Evolutionary conservation across 257 asterid species (phyloP).

Genomic region (Penstemon davidsonii): DNA sequence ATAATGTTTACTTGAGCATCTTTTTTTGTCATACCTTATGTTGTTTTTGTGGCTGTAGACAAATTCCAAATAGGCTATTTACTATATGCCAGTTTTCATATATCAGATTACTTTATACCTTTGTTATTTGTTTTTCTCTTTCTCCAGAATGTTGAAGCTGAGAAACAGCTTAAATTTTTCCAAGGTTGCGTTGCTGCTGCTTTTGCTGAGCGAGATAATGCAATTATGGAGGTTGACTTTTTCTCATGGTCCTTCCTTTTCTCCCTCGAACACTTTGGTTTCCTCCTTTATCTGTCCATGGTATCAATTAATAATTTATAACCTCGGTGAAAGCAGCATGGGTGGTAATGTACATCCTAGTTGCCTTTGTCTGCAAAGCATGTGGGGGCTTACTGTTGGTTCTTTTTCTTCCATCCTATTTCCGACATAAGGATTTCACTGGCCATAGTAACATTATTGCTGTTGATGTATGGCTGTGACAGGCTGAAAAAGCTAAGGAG

Average conservation of each 20-base stretch:
- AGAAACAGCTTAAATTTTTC: constrained; percentile 91
- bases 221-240: constrained; percentile 81
- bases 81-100: background rate
- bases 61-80: background rate
- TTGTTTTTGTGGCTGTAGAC: background rate
- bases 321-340: constrained; percentile 18
- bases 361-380: constrained; percentile 17
- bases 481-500: constrained; percentile 94
- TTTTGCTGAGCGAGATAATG: constrained; percentile 93
- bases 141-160: constrained; percentile 81
- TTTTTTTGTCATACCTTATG: constrained; percentile 1
- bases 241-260: constrained; percentile 23
- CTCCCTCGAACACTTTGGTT: background rate
- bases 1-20: constrained; percentile 5
- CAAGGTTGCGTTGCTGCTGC: constrained; percentile 96
- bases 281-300: background rate
- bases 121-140: constrained; percentile 27
- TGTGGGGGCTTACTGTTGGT: constrained; percentile 20
- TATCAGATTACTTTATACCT: constrained; percentile 8
- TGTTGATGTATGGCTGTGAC: constrained; percentile 27
- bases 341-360: constrained; percentile 5
- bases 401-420: constrained; percentile 18
- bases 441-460: constrained; percentile 4
- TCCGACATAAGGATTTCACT: background rate
- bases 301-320: constrained; percentile 6